Base-by-base conservation (phyloP, 2,329 filamentous ascomycete species). In the Tolypocladium album region DNA sequence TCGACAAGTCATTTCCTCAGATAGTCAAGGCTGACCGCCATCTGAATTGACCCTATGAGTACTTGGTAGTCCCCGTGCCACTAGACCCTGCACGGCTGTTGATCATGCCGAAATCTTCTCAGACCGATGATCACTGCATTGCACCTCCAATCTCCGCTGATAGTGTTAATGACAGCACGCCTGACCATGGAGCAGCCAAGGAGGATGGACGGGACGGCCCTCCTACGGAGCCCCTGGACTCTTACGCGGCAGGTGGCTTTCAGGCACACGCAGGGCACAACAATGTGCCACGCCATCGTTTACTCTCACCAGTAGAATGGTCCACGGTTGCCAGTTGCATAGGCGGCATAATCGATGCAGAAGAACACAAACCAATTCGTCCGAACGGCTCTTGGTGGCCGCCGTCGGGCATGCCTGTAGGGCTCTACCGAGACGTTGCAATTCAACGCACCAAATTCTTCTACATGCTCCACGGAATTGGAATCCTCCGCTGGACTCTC, bases 401-500 rank as follows among this genome's bases (percentile, higher is more conserved):
- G 0, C 74, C 79, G 0, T 71, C 70, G 45, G 78, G 79, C 12
- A 75, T 83, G 64, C 75, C 76, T 7, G 72, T 70, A 15, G 80
- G 80, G 0, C 70, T 83, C 4, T 83, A 82, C 65, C 73, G 71
- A 58, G 79, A 82, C 60, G 72, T 80, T 15, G 72, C 82, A 27
- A 65, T 64, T 43, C 70, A 78, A 60, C 78, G 78, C 39, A 71
- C 74, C 59, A 76, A 78, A 61, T 79, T 74, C 64, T 74, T 73
- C 43, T 75, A 76, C 64, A 69, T 73, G 45, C 82, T 78, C 60
- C 76, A 79, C 61, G 50, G 71, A 1, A 66, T 79, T n/a, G 75
- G 73, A 60, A 66, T 72, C 24, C 57, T 76, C 42, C 74, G 76
- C 50, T 82, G 78, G 78, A 55, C 68, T 17, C 68, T 82, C 39